Base-by-base conservation (phyloP, 805 yeast species). In the Ogataea allantospora region DNA sequence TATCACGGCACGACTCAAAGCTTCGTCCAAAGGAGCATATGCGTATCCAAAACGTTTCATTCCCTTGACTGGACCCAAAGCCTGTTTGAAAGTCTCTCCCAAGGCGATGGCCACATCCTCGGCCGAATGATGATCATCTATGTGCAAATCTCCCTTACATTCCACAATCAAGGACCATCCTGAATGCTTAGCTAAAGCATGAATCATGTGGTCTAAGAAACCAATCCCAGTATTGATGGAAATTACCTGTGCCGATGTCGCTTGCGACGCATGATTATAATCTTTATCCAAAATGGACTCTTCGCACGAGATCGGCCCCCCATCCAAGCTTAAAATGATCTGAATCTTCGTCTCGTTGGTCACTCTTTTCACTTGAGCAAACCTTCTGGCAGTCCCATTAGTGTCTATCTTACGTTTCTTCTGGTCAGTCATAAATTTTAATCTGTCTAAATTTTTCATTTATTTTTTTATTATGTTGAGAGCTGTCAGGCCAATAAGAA, bases 21-120 rank as follows among this genome's bases (percentile, higher is more conserved):
- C 97, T 66, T 93, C 99, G 61, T 93, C 99, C 41, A 93, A 70
- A 2, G 99, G 99, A 6, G 97, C 98, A 68, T 80, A 91, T 1
- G 91, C 99, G 28, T 75, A 57, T 11, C 99, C 99, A 57, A 91
- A 93, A 51, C 99, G 75, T 62, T 87, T 86, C 41, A 91, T 88
- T 38, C 99, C 99, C 51, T 77, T 76, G 14, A 91, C 83, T 20
- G 80, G 84, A 15, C 97, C 98, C 44, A 93, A 64, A 1, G 98
- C 98, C 51, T 82, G 66, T 55, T 88, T 84, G 68, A 93, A 88
- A 7, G 96, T 93, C 53, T 70, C 69, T 7, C 99, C 99, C 22
- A 93, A 67, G 1, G 96, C 88, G 51, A 93, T 87, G 30, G 91
- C 97, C 46, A 88, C 87, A 65, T 93, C 99, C 63, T 93, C 99